Conservation (phyloP, 495 filamentous ascomycete genomes). For the Aspergillus sclerotiicarbonarius region DNA sequence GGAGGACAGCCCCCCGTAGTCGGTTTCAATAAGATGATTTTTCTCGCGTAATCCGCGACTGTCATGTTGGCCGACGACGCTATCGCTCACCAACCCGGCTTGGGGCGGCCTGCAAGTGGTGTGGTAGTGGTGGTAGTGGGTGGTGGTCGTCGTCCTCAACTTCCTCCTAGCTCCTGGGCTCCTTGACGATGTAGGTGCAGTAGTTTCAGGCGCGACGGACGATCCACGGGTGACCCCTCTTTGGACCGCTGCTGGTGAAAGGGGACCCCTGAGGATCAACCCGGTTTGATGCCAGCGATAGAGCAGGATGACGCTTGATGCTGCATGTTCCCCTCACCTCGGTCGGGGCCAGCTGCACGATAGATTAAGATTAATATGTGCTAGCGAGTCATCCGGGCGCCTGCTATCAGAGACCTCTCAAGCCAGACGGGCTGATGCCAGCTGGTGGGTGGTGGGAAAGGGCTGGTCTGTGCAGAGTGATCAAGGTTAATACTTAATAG, state of each 20-base stretch:
- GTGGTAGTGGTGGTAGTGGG: no score
- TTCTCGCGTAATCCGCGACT: constrained; percentile 5
- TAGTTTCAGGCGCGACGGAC: constrained; percentile 1
- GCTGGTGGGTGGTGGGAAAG: no score
- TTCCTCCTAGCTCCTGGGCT: no score
- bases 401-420: neutral
- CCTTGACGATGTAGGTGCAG: neutral
- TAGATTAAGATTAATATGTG: neutral
- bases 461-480: constrained; percentile 24
- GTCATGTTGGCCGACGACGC: neutral
- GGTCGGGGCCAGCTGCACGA: neutral
- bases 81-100: neutral
- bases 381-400: neutral
- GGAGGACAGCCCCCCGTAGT: constrained; percentile 12
- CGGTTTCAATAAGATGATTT: neutral
- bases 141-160: neutral
- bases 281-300: neutral
- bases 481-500: neutral
- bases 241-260: neutral
- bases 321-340: neutral
- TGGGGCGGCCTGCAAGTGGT: no score
- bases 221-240: constrained; percentile 5
- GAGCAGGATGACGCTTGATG: neutral
- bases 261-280: neutral
- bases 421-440: neutral